phyloP scores from a whole-genome alignment of 768 basidiomycete species.

The Chalciporus sphaerocephalus region DNA sequence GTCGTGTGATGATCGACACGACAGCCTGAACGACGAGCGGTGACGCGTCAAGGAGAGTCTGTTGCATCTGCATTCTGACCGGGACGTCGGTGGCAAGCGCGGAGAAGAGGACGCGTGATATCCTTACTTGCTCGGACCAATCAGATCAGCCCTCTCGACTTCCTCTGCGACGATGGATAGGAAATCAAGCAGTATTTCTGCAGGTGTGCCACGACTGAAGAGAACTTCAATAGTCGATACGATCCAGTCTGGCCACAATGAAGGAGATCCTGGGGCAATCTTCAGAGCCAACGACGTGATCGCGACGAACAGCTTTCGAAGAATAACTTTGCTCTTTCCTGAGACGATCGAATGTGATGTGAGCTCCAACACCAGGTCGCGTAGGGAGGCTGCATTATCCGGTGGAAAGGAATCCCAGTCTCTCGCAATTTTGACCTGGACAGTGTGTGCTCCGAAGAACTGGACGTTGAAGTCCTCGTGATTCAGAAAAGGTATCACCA shows the following conservation, averaged over 20 bases:
- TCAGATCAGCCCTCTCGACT: constrained; percentile 66
- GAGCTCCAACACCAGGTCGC: constrained; percentile 64
- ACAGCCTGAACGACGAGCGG: constrained; percentile 72
- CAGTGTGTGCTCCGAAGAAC: constrained; percentile 93
- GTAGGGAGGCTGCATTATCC: constrained; percentile 53
- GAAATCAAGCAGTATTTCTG: constrained; percentile 67
- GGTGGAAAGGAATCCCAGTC: constrained; percentile 83
- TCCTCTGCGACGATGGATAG: constrained; percentile 84
- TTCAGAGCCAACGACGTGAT: constrained; percentile 69
- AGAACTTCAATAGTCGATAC: constrained; percentile 58
- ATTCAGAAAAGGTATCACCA: constrained; percentile 72
- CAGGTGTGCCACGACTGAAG: constrained; percentile 52
- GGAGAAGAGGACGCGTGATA: constrained; percentile 9
- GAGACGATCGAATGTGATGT: constrained; percentile 61
- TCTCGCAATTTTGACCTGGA: constrained; percentile 88
- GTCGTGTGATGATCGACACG: constrained; percentile 47
- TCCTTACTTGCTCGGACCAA: constrained; percentile 67
- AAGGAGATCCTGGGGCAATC: constrained; percentile 53
- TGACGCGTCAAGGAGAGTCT: constrained; percentile 62
- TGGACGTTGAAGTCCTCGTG: constrained; percentile 78
- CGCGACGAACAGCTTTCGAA: constrained; percentile 84
- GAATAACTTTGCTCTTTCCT: constrained; percentile 62
- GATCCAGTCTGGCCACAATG: constrained; percentile 76
- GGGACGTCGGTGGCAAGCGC: constrained; percentile 5
- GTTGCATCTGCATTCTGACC: constrained; percentile 56